These are phyloP conservation scores for Podospora pseudocomata DNA, from an alignment of 495 filamentous ascomycete genomes.

Conservation along the genomic window DNA sequence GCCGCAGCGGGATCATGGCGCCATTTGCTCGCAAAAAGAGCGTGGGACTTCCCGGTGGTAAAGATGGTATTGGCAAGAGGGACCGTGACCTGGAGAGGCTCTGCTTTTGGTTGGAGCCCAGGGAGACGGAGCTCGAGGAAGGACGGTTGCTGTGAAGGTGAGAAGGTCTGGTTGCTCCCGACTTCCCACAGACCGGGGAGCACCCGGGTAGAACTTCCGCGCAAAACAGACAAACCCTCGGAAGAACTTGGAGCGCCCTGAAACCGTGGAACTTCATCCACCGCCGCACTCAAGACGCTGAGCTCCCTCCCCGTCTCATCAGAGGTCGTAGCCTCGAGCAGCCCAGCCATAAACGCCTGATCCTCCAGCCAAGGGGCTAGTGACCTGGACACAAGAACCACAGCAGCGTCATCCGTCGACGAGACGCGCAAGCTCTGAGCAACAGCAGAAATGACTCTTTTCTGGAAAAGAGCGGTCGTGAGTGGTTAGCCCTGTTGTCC, in stretches of 20 bases:
- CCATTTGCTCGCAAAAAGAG: slow-evolving; percentile 60
- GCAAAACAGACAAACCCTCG: slow-evolving; percentile 44
- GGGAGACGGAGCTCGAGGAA: slow-evolving; percentile 20
- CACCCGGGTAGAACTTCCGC: slow-evolving; percentile 25
- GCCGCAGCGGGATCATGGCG: slow-evolving; percentile 17
- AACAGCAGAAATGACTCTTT: slow-evolving; percentile 7
- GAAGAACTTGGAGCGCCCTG: slow-evolving; percentile 23
- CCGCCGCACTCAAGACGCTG: slow-evolving; percentile 34
- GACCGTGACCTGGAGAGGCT: slow-evolving; percentile 40
- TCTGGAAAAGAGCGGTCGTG: not conserved
- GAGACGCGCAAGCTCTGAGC: slow-evolving; percentile 1
- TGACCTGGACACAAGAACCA: slow-evolving; percentile 36
- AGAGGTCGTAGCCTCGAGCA: slow-evolving; percentile 24
- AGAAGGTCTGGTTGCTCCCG: slow-evolving; percentile 1
- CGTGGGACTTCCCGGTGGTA: slow-evolving; percentile 61
- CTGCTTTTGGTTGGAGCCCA: slow-evolving; percentile 4
- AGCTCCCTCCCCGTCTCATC: slow-evolving; percentile 16
- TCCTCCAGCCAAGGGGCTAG: slow-evolving; percentile 41
- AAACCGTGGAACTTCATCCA: slow-evolving; percentile 35
- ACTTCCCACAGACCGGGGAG: slow-evolving; percentile 35
- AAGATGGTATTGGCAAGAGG: slow-evolving; percentile 79
- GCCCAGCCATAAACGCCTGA: slow-evolving; percentile 30
- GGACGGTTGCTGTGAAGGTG: not conserved
- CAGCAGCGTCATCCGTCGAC: slow-evolving; percentile 24
- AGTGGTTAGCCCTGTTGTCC: slow-evolving; percentile 1